Evolutionary conservation across 2,329 filamentous ascomycete genomes (phyloP), one percentile per base, ranked within the genome.

Genomic region (Pseudogymnoascus sp.): DNA sequence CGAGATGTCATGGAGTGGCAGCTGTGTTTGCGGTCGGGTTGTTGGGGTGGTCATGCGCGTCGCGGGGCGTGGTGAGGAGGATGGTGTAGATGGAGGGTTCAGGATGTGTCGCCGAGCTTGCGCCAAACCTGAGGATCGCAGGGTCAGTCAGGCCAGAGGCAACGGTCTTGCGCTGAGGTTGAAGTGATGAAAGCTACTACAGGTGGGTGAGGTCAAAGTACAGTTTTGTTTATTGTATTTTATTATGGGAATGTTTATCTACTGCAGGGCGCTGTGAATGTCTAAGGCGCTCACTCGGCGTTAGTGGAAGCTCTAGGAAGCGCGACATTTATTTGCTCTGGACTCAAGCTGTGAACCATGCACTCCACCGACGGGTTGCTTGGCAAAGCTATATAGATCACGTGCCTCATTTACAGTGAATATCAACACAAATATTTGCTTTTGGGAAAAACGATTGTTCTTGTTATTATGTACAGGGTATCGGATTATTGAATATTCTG

Each of bases 91-190:
- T 55, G 49, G 49, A 55, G 28, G 16, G 49, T 30, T 55, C 28
- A 33, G 49, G 28, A 55, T 25, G 42, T 16, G 42, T 49, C 23
- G 42, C 49, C 9, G 49, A 55, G 49, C 49, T 55, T 55, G 49
- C 49, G 49, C 49, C 49, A 55, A 55, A 55, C 49, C 49, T 55
- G 49, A 55, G 49, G 49, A 55, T 55, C 49, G 49, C 49, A 55
- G 49, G 42, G 45, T 55, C 41, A 12, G 45, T 55, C 45, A 55
- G 45, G 45, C 45, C 25, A 55, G 25, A 30, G n/a, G 25, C 8
- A 16, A 3, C 11, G 49, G 25, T 22, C 49, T 55, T 55, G 49
- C 49, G 49, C 49, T 33, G 49, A 19, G 25, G 28, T 30, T 38
- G 30, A 16, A 16, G 9, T 33, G 49, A 19, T 55, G 25, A 33